Percentiles rank a stretch among this genome's conserved stretches.
Conservation (phyloP, 1,284 basidiomycete species). For the Takashimella tepidaria region DNA sequence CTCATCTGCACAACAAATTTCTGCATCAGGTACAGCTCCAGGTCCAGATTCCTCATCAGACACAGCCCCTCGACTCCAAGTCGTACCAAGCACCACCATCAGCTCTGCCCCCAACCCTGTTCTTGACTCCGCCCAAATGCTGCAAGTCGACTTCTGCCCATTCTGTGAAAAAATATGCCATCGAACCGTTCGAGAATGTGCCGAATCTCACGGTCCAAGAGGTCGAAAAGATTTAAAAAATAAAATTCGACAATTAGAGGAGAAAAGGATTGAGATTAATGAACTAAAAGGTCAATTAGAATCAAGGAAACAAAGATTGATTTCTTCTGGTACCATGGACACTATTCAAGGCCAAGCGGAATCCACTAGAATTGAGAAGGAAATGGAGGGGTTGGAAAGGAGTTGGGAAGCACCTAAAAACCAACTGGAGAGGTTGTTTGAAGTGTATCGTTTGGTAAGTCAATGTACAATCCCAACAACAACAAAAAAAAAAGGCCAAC, state of each 20-base stretch:
- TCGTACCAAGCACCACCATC: neutral
- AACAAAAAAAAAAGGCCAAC: too few species aligned
- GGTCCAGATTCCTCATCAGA: too few species aligned
- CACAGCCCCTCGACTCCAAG: neutral
- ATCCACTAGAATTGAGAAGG: neutral
- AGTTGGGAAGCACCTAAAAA: neutral
- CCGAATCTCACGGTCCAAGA: conserved; percentile 15
- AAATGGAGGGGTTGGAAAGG: neutral
- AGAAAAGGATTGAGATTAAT: neutral
- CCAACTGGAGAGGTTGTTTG: neutral
- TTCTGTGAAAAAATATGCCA: conserved; percentile 31
- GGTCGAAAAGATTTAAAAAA: conserved; percentile 28
- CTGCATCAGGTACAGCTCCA: neutral
- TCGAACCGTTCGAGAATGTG: conserved; percentile 22
- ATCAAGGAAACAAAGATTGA: neutral
- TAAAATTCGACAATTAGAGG: conserved; percentile 26
- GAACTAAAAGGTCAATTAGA: neutral
- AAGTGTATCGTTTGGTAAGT: neutral
- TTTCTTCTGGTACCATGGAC: neutral
- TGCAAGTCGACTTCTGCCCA: too few species aligned
- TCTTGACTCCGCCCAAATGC: neutral
- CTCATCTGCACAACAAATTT: neutral
- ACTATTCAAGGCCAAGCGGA: neutral
- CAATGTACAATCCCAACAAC: too few species aligned
- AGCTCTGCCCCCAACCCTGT: too few species aligned